Conservation (phyloP, 1,284 basidiomycete genomes). For the Anthracocystis walkeri region DNA sequence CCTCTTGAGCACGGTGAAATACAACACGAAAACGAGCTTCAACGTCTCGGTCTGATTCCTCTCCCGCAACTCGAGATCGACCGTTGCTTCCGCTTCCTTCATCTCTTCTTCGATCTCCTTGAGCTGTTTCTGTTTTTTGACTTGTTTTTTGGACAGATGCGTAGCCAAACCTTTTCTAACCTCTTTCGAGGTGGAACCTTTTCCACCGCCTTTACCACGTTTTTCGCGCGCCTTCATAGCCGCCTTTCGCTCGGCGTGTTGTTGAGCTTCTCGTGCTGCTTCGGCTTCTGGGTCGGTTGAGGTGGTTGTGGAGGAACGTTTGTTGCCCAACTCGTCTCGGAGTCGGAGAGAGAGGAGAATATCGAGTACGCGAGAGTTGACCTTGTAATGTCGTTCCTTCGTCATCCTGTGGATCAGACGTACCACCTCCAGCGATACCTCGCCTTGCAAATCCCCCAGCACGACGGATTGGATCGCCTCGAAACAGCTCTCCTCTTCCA, state of each 20-base stretch:
- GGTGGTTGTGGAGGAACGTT: slow-evolving; percentile 77
- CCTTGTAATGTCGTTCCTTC: slow-evolving; percentile 89
- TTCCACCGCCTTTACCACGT: slow-evolving; percentile 45
- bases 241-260: slow-evolving; percentile 62
- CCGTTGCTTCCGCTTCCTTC: slow-evolving; percentile 83
- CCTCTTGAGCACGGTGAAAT: slow-evolving; percentile 95
- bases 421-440: slow-evolving; percentile 86
- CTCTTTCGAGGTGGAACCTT: slow-evolving; percentile 43
- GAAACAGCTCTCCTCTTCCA: slow-evolving; percentile 85
- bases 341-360: slow-evolving; percentile 88
- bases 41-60: slow-evolving; percentile 95
- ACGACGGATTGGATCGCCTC: slow-evolving; percentile 84
- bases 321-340: slow-evolving; percentile 82
- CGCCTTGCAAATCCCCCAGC: slow-evolving; percentile 81
- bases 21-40: slow-evolving; percentile 96
- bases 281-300: slow-evolving; percentile 72
- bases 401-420: slow-evolving; percentile 94
- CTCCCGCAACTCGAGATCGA: slow-evolving; percentile 90
- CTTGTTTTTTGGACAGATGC: slow-evolving; percentile 66
- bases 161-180: slow-evolving; percentile 63
- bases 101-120: slow-evolving; percentile 65
- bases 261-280: slow-evolving; percentile 73
- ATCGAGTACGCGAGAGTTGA: slow-evolving; percentile 88
- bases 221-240: slow-evolving; percentile 70
- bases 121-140: slow-evolving; percentile 62